These are phyloP conservation scores for Ormosia semicastrata DNA, from an alignment of 306 rosid species.

Conservation along the genomic window DNA sequence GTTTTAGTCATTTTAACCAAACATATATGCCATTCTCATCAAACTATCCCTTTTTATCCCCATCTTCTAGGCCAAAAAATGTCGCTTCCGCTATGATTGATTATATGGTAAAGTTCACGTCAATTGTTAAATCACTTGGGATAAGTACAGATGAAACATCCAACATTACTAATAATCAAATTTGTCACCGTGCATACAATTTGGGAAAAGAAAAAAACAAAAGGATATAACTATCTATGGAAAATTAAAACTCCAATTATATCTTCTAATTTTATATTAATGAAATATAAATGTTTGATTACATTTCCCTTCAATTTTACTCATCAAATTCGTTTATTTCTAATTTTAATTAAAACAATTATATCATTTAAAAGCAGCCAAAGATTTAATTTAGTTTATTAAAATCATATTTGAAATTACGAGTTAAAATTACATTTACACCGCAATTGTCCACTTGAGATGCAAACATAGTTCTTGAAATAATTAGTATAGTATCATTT, in stretches of 20 bases:
- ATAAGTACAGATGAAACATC: not conserved
- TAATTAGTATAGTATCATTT: not conserved
- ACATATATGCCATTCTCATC: conserved; percentile 7
- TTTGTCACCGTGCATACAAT: not conserved
- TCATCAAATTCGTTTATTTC: not conserved
- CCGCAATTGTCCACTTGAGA: not conserved
- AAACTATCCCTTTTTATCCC: not conserved
- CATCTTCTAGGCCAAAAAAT: not conserved
- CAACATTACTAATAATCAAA: not conserved
- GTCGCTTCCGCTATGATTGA: conserved; percentile 10
- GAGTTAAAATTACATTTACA: too few species aligned
- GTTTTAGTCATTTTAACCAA: conserved; percentile 19
- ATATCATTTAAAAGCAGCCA: not conserved
- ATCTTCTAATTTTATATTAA: too few species aligned
- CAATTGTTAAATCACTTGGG: not conserved
- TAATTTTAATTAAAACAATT: not conserved
- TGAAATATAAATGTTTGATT: not conserved
- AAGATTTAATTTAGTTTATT: too few species aligned
- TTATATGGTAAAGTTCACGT: conserved; percentile 8
- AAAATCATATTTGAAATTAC: not conserved
- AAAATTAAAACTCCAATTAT: not conserved
- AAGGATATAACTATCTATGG: not conserved
- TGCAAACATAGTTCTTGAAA: not conserved
- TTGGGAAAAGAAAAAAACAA: not conserved
- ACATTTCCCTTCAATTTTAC: not conserved